Evolutionary conservation across 2,329 filamentous ascomycete species (phyloP), one percentile per base, ranked within the genome.

Genomic region (Aspergillus ibericus): DNA sequence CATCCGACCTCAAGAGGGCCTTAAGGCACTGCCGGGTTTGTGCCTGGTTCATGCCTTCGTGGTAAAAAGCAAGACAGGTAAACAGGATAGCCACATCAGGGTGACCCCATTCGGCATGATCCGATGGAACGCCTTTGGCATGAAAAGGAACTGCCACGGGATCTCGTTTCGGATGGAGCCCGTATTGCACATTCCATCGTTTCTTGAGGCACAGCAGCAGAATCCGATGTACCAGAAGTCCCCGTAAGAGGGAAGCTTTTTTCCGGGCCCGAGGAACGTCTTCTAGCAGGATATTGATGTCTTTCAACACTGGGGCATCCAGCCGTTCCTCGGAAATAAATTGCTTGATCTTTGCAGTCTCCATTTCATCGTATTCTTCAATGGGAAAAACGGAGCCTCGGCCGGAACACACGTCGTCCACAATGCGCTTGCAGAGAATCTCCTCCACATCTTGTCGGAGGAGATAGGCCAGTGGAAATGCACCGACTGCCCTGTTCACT

Each of bases 61-160:
- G 88, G 64, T 92, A 92, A 64, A 88, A 90, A 0, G 83, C 80
- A 0, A 92, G 72, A 12, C 83, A 86, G 0, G 88, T 91, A 1
- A 92, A 76, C 0, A 86, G 34, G 2, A 91, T 87, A 0, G 84
- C 80, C 0, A 89, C 85, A 63, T 92, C 83, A 0, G 88, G 86
- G 62, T 92, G 88, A 0, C 86, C 85, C 67, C 83, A 91, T 63
- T 91, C 88, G 0, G 87, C 83, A 5, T 84, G 80, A 0, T 84
- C 81, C 0, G 81, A 82, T 0, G 88, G 88, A 0, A 81, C 77
- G 2, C 88, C 88, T 57, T 91, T 90, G 0, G 86, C 85, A 10
- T 83, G 79, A 50, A 82, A 91, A 0, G 88, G 88, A 0, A 91
- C 88, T 0, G 88, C 87, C 5, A 75, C 66, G 0, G 68, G 67